phyloP scores from a whole-genome alignment of 345 rosid species.

The Acer campestre region DNA sequence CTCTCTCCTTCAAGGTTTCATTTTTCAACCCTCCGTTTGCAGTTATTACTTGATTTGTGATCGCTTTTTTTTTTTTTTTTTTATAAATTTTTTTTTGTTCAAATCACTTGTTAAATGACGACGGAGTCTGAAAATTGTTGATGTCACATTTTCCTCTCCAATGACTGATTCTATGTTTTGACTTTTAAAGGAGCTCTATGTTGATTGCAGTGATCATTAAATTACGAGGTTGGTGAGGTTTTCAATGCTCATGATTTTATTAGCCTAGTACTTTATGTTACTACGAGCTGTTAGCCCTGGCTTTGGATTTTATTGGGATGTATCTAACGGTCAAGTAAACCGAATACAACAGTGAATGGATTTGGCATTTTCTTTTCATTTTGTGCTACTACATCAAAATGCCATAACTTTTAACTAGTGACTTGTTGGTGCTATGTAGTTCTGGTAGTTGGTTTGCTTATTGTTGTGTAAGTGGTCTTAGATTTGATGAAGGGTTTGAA shows the following conservation, averaged over 20 bases:
- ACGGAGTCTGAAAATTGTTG: too few species aligned
- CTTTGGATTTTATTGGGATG: not conserved
- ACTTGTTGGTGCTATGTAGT: too few species aligned
- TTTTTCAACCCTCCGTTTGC: not conserved
- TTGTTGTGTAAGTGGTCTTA: too few species aligned
- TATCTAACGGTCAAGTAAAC: not conserved
- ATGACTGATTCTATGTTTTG: not conserved
- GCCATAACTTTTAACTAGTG: not conserved
- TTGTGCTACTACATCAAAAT: not conserved
- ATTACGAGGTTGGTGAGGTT: not conserved
- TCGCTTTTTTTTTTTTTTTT: too few species aligned
- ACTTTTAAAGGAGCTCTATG: not conserved
- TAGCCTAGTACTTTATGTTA: too few species aligned
- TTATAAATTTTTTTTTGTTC: not conserved
- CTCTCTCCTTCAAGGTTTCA: constrained; percentile 83
- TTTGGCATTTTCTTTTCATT: not conserved
- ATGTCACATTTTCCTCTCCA: not conserved
- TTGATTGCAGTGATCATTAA: not conserved
- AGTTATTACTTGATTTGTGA: too few species aligned
- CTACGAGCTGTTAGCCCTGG: not conserved
- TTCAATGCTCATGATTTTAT: too few species aligned
- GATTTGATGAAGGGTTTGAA: too few species aligned
- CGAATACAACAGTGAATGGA: not conserved
- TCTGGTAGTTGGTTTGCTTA: too few species aligned
- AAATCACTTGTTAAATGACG: not conserved